Conservation (phyloP, 768 basidiomycete genomes). For the Phylloporus rhodoxanthus region DNA sequence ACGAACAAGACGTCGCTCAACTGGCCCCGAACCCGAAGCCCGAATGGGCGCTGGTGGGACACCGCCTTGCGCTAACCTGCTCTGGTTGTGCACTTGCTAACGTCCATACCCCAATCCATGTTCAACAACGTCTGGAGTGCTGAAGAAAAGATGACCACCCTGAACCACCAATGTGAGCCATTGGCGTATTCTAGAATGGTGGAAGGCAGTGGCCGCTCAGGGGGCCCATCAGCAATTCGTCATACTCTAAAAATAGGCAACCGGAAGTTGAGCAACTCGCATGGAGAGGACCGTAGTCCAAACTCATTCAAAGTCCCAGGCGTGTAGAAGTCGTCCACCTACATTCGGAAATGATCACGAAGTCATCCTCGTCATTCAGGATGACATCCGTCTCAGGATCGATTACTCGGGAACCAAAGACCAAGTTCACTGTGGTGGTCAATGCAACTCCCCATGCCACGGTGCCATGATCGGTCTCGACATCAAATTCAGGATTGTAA, state of each 20-base stretch:
- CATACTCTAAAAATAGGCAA: not conserved
- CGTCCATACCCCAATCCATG: slow-evolving; percentile 70
- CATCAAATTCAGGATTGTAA: slow-evolving; percentile 78
- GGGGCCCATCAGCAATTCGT: slow-evolving; percentile 28
- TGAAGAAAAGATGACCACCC: slow-evolving; percentile 84
- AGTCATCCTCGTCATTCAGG: slow-evolving; percentile 81
- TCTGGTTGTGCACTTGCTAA: slow-evolving; percentile 72
- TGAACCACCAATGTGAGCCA: slow-evolving; percentile 73
- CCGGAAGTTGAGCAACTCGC: slow-evolving; percentile 34
- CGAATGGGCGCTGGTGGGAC: slow-evolving; percentile 51
- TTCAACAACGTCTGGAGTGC: slow-evolving; percentile 77
- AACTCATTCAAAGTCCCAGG: slow-evolving; percentile 83
- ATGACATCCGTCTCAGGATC: slow-evolving; percentile 86
- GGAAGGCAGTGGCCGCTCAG: slow-evolving; percentile 84
- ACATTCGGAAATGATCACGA: not conserved
- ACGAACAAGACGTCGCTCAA: not conserved
- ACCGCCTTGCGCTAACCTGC: slow-evolving; percentile 53
- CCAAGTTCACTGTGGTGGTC: slow-evolving; percentile 83
- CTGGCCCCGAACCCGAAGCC: slow-evolving; percentile 61
- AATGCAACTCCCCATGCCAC: slow-evolving; percentile 84
- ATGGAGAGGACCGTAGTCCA: slow-evolving; percentile 77
- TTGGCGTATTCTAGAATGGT: slow-evolving; percentile 73
- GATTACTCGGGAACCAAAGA: slow-evolving; percentile 86
- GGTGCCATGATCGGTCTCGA: slow-evolving; percentile 82
- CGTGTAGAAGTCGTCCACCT: slow-evolving; percentile 91